These are phyloP conservation scores for Nemania bipapillata DNA, from an alignment of 2,329 filamentous ascomycete genomes.

Conservation along the genomic window DNA sequence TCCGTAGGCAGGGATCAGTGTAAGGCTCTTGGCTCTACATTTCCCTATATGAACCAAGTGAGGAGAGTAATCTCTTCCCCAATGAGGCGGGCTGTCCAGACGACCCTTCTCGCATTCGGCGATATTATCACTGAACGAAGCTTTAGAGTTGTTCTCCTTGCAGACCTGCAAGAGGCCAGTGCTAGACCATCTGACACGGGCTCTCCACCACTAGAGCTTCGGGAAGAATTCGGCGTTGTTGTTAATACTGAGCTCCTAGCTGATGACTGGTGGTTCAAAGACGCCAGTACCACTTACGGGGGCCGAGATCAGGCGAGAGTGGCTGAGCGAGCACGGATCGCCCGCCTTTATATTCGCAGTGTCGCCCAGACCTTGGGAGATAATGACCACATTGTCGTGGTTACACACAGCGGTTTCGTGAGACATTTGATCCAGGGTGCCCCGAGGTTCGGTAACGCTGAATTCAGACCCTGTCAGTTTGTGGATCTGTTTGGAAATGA, in stretches of 20 bases:
- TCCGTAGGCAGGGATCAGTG: background rate
- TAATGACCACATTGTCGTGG: constrained; percentile 16
- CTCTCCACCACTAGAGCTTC: background rate
- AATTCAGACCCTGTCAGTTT: constrained; percentile 2
- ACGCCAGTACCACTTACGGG: background rate
- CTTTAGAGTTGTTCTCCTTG: background rate
- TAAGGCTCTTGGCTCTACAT: background rate
- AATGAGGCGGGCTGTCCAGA: constrained; percentile 9
- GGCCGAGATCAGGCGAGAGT: background rate
- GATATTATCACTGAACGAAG: background rate
- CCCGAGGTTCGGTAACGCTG: background rate
- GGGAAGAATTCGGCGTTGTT: background rate
- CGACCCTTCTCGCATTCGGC: background rate
- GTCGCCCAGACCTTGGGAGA: background rate
- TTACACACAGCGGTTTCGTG: constrained; percentile 9
- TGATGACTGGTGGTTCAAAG: background rate
- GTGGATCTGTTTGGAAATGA: background rate
- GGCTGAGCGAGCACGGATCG: background rate
- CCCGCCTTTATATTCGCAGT: background rate
- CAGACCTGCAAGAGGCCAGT: constrained; percentile 8
- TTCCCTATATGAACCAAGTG: background rate
- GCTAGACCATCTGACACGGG: background rate
- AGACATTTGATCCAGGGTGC: background rate
- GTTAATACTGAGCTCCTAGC: background rate
- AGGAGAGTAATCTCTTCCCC: constrained; percentile 6